Evolutionary conservation across 345 rosid species (phyloP), one percentile per base, ranked within the genome.

Genomic region (Sisymbrium altissimum): DNA sequence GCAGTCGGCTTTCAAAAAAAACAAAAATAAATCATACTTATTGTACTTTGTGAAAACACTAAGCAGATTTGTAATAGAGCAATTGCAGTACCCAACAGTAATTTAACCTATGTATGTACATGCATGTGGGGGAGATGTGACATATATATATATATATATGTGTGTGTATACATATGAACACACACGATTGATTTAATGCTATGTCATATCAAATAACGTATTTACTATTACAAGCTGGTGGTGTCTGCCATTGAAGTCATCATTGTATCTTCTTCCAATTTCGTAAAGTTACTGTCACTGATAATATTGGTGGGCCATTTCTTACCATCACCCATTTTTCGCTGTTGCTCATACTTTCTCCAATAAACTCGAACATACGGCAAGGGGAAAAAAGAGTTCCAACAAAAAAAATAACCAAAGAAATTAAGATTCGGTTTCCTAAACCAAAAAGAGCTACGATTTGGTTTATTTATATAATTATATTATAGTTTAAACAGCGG

Each of bases 171-270:
- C 5, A 41, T 44, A 48, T 6, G 15, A 33, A 70, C 48, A 70
- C 64, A 38, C 80, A 70, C 55, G 71, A 55, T 39, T 56, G 76
- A 64, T 64, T 29, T 29, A 77, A 56, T 77, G 76, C 55, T 56
- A 15, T 70, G 75, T 70, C 80, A 63, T 35, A 70, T 76, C 72
- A 77, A 54, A 55, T 56, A 70, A 77, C 75, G 72, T 77, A 77
- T 70, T 64, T 56, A 46, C 71, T 48, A 64, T 57, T 77, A 45
- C 41, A 57, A 70, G 62, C 62, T 56, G 72, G 67, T 64, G 76
- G 75, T 70, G 72, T 77, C n/a, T n/a, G n/a, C n/a, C 80, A 64
- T 57, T 77, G 71, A 70, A 77, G 67, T 56, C 80, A 77, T 77
- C 80, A 77, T 77, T 70, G 50, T 64, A 46, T 77, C 67, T 64